These are phyloP conservation scores for Suillus weaverae DNA, from an alignment of 768 basidiomycete genomes.

Conservation along the genomic window DNA sequence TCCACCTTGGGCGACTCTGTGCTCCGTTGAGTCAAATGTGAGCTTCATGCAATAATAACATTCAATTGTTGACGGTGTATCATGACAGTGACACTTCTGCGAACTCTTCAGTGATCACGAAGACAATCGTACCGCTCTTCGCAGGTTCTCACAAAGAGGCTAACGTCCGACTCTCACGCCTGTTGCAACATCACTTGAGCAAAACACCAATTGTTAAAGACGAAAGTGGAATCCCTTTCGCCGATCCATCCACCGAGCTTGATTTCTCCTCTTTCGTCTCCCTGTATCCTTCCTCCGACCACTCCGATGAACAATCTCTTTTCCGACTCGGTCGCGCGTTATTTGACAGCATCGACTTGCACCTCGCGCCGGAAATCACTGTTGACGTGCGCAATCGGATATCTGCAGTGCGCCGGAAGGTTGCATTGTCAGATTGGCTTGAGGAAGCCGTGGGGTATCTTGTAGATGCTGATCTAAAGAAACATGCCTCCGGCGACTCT, in stretches of 20 bases:
- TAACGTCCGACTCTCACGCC: constrained; percentile 49
- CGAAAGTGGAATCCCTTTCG: constrained; percentile 68
- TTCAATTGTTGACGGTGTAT: constrained; percentile 11
- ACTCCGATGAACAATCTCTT: constrained; percentile 70
- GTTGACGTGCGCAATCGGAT: constrained; percentile 66
- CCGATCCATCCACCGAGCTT: constrained; percentile 60
- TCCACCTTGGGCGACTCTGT: constrained; percentile 76
- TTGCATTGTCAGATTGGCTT: constrained; percentile 83
- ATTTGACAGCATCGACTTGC: constrained; percentile 81
- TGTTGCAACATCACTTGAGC: constrained; percentile 76
- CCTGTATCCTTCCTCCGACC: constrained; percentile 70
- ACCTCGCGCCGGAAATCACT: constrained; percentile 51
- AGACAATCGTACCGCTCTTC: constrained; percentile 48
- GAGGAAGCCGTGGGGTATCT: constrained; percentile 65
- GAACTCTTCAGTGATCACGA: constrained; percentile 61
- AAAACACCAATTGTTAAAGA: constrained; percentile 72
- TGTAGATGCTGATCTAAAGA: constrained; percentile 72
- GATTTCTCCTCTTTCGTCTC: constrained; percentile 77
- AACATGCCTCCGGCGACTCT: constrained; percentile 42
- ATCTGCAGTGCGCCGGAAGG: constrained; percentile 65
- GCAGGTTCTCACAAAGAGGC: constrained; percentile 33
- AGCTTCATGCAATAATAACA: constrained; percentile 28
- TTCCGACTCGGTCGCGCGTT: constrained; percentile 89
- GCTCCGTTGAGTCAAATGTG: constrained; percentile 53
- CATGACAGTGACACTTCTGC: constrained; percentile 48